Evolutionary conservation across 1,284 basidiomycete species (phyloP), one percentile per base, ranked within the genome.

Genomic region (Cryptococcus sp.): DNA sequence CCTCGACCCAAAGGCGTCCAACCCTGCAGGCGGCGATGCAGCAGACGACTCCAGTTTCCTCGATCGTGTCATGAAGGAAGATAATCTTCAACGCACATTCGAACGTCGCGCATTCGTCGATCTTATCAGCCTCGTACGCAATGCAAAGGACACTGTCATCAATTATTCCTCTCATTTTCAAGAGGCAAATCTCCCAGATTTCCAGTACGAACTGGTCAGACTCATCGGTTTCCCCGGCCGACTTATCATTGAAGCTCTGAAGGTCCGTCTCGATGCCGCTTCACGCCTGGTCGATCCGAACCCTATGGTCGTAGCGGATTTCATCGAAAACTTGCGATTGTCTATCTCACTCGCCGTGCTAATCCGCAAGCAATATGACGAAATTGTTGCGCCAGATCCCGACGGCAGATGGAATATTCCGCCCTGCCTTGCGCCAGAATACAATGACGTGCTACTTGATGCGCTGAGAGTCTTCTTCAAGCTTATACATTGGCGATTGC

Each of bases 191-290:
- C 85, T 99, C 3, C 95, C 96, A 1, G 90, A 89, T 3, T 96
- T 98, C 75, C 91, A 93, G 74, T 85, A 87, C 54, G 92, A 97
- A 70, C 84, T 99, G n/a, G 86, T 94, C 13, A 88, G 91, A 47
- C 85, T 99, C 62, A 93, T 97, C 61, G 89, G 90, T 25, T 99
- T 99, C 81, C 92, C 97, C 5, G 95, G 93, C 11, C 88, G 90
- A 67, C 87, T 99, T 50, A 91, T 94, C 27, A 90, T 97, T 73
- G 94, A 94, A 51, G 88, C 89, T 47, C 83, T 99, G 56, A 89
- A 88, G 52, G 87, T 95, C 27, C 89, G 93, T 42, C 84, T 99
- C 35, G 90, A 93, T 61, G 96, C 95, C 62, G 91, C 93, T 5
- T 85, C 88, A 71, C 93, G 93, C 70, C 84, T 99, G 60, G 87